Conservation (phyloP, 352 stramenopile genomes). For the Phytophthora syringae region DNA sequence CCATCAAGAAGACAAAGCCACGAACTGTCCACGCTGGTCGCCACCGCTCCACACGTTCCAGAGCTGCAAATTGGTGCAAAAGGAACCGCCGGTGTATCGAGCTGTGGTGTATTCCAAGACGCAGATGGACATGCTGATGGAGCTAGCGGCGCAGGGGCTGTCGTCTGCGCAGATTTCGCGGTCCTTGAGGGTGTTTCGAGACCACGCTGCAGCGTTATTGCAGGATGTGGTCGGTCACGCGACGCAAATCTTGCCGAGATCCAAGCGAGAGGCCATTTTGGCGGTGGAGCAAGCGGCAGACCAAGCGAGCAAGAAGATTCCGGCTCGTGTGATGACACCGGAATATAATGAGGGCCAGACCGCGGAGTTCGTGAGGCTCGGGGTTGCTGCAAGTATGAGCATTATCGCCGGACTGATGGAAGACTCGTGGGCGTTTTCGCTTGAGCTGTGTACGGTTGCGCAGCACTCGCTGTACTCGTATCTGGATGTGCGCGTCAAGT, state of each 20-base stretch:
- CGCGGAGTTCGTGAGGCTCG: constrained; percentile 42
- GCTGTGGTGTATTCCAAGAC: constrained; percentile 26
- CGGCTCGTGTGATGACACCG: constrained; percentile 5
- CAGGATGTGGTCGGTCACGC: constrained; percentile 14
- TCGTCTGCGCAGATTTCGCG: constrained; percentile 29
- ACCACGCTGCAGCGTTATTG: constrained; percentile 10
- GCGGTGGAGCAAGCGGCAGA: constrained; percentile 8
- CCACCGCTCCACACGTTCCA: constrained; percentile 26
- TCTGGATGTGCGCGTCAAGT: constrained; percentile 43
- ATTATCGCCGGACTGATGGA: constrained; percentile 41
- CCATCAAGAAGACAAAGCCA: constrained; percentile 9
- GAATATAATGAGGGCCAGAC: constrained; percentile 28
- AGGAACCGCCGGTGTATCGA: constrained; percentile 27
- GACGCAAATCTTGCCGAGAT: constrained; percentile 2
- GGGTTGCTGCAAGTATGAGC: constrained; percentile 38
- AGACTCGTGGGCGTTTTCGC: constrained; percentile 47
- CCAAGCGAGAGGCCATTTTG: constrained; percentile 4
- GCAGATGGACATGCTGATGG: constrained; percentile 34
- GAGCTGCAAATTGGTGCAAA: constrained; percentile 22
- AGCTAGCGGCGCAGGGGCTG: constrained; percentile 29
- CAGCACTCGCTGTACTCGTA: constrained; percentile 27
- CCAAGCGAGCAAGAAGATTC: not conserved
- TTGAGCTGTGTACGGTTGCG: constrained; percentile 36
- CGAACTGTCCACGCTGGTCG: constrained; percentile 12
- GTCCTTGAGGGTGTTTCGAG: constrained; percentile 17